These are phyloP conservation scores for Streptanthus diversifolius DNA, from an alignment of 345 rosid species.

Conservation along the genomic window DNA sequence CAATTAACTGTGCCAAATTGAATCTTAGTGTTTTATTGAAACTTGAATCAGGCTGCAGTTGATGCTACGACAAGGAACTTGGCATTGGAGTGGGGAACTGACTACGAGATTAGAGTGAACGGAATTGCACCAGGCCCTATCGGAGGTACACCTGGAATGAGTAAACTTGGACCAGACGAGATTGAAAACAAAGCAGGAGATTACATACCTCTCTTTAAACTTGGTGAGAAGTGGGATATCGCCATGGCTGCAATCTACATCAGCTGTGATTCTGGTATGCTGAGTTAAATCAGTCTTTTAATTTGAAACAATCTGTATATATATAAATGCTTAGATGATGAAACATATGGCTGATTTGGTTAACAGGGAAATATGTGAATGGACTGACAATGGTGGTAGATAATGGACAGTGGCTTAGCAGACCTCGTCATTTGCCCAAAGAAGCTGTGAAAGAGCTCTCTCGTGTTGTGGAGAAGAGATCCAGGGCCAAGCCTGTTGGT, in stretches of 20 bases:
- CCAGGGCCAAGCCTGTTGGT: constrained; percentile 52
- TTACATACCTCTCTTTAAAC: constrained; percentile 50
- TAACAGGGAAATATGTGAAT: constrained; percentile 62
- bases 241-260: constrained; percentile 84
- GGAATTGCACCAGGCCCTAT: constrained; percentile 91
- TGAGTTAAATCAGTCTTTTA: no score
- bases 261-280: constrained; percentile 61
- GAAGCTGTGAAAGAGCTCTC: constrained; percentile 63
- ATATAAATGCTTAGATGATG: no score
- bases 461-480: constrained; percentile 61
- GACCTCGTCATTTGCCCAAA: constrained; percentile 50
- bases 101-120: constrained; percentile 46
- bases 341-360: neutral
- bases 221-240: constrained; percentile 82
- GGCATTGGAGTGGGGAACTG: constrained; percentile 85
- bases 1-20: no score
- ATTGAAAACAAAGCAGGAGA: constrained; percentile 43
- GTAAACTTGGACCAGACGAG: constrained; percentile 70
- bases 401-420: constrained; percentile 65
- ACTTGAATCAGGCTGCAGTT: constrained; percentile 63
- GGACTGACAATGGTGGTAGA: constrained; percentile 61
- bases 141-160: constrained; percentile 70
- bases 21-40: constrained; percentile 3
- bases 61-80: constrained; percentile 67
- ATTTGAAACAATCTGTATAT: no score